A percentile compares a stretch with the other conserved stretches of the same genome.
phyloP scores from a whole-genome alignment of 129 eudicot species.

The Pseudognaphalium luteoalbum region DNA sequence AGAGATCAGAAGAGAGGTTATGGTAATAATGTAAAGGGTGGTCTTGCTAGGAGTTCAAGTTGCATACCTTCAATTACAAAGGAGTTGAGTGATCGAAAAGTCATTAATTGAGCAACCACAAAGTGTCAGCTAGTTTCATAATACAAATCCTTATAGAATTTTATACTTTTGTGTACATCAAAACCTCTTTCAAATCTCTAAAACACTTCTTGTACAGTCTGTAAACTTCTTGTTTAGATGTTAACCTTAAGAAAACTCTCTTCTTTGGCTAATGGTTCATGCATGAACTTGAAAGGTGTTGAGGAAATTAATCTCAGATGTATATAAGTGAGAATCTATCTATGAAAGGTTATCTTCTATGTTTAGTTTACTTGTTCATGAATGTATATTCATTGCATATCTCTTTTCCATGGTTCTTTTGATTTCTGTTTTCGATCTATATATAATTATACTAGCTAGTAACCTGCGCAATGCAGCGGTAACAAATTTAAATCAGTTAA shows the following conservation, averaged over 20 bases:
- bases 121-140: background rate
- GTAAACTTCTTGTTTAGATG: slow-evolving; percentile 17
- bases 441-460: too few species aligned
- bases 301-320: slow-evolving; percentile 11
- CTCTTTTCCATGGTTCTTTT: too few species aligned
- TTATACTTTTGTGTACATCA: too few species aligned
- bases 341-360: too few species aligned
- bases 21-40: slow-evolving; percentile 34
- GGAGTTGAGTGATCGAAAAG: slow-evolving; percentile 43
- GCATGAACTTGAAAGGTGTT: slow-evolving; percentile 17
- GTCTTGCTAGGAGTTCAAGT: slow-evolving; percentile 77
- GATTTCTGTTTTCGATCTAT: too few species aligned
- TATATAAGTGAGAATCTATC: background rate
- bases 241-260: slow-evolving; percentile 13
- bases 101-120: slow-evolving; percentile 19
- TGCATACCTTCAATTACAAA: slow-evolving; percentile 69
- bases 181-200: too few species aligned
- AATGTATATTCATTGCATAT: too few species aligned
- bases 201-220: slow-evolving; percentile 19
- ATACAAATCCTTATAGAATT: background rate
- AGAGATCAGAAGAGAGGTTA: slow-evolving; percentile 45
- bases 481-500: too few species aligned
- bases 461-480: too few species aligned
- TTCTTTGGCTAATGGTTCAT: slow-evolving; percentile 28
- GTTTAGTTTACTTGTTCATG: too few species aligned